A percentile compares a stretch with the other conserved stretches of the same genome.
These are phyloP conservation scores for Ophiocordyceps robertsii DNA, from an alignment of 2,329 filamentous ascomycete genomes.

Conservation along the genomic window DNA sequence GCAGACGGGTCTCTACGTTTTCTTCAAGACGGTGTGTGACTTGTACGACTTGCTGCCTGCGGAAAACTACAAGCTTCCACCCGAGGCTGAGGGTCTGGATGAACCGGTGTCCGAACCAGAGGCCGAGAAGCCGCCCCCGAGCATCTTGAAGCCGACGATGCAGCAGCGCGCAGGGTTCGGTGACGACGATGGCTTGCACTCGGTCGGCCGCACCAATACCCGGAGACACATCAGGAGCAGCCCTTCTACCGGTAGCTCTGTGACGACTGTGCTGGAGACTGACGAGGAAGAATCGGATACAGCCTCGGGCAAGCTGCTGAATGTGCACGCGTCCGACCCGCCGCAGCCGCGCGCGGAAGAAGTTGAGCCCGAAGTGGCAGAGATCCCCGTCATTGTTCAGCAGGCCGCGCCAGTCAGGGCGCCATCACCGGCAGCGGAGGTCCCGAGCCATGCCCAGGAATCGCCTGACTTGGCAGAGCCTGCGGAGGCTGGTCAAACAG, in stretches of 20 bases:
- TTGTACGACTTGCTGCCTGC: constrained; percentile 77
- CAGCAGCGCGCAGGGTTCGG: constrained; percentile 16
- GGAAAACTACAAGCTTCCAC: constrained; percentile 91
- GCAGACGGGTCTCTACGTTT: constrained; percentile 81
- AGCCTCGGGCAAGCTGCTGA: constrained; percentile 30
- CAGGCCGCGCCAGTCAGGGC: constrained; percentile 13
- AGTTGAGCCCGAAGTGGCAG: constrained; percentile 24
- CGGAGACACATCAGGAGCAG: constrained; percentile 71
- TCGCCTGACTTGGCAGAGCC: constrained; percentile 1
- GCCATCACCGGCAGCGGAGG: neutral
- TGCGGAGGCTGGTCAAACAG: constrained; percentile 2
- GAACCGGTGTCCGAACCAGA: constrained; percentile 27
- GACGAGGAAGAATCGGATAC: constrained; percentile 56
- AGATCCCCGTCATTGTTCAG: constrained; percentile 28
- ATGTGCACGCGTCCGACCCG: constrained; percentile 29
- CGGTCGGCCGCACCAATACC: constrained; percentile 53
- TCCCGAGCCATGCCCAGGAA: constrained; percentile 4
- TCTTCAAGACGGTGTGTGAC: constrained; percentile 97
- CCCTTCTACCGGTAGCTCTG: constrained; percentile 63
- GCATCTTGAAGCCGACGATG: constrained; percentile 21
- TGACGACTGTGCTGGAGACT: constrained; percentile 71
- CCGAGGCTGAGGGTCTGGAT: constrained; percentile 80
- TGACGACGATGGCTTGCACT: constrained; percentile 36
- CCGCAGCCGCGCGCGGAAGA: constrained; percentile 44
- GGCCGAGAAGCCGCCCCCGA: constrained; percentile 18